Base-by-base conservation (phyloP, 164 flowering plant species). In the Tetrastigma voinierianum region DNA sequence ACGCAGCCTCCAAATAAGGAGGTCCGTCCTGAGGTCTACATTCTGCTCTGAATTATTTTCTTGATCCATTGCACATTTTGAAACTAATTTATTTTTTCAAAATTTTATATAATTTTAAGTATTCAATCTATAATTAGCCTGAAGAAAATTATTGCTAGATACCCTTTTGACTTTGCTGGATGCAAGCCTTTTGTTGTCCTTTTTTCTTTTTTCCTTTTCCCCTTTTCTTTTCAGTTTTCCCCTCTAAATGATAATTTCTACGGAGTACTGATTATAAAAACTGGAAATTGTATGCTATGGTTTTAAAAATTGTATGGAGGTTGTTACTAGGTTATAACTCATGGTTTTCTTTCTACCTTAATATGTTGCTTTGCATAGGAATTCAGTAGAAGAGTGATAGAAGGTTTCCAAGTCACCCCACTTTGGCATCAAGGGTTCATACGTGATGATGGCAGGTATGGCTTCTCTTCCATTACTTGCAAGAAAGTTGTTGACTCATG, bases 381-480 rank as follows among this genome's bases (percentile, higher is more conserved):
- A 49, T 95, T 91, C 65, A 73, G 80, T 66, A 74, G 56, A 25
- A 84, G 77, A 58, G 97, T 95, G 20, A 20, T 60, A 20, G 91
- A 95, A 82, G 98, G 98, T 18, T 91, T 95, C 73, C 98, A 91
- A 75, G 97, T 88, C 61, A 87, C 70, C 72, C 98, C 98, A 62
- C 80, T 95, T 69, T 91, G 98, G 98, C 73, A 95, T 79, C 98
- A 95, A 82, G 98, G 98, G 16, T 87, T 63, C 62, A 89, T 95
- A 66, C 68, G 81, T 59, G 96, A 95, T 80, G 91, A 91, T 84
- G 97, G 92, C 71, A 90, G 98, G 98, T 88, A 77, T 54, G 64
- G 10, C 43, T 51, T 62, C 14, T 23, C 14, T 58, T 10, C 62
- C 20, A 18, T 43, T 19, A 51, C 24, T n/a, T 48, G 59, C 20